These are phyloP conservation scores for Fusarium haematococcum DNA, from an alignment of 2,329 filamentous ascomycete genomes.

Conservation along the genomic window DNA sequence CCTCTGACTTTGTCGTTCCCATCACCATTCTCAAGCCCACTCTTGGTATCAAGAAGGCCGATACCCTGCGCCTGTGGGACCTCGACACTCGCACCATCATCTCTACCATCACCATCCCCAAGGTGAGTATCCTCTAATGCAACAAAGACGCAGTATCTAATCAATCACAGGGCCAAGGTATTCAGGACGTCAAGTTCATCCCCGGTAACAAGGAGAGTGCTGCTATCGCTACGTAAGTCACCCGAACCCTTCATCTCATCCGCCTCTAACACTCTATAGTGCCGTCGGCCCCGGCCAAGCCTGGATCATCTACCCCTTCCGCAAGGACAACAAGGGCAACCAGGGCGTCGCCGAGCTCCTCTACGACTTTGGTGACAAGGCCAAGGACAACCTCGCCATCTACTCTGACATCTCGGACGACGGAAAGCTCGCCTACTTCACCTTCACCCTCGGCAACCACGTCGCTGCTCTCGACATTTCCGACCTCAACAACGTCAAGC, in stretches of 20 bases:
- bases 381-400: conserved; percentile 67
- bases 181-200: conserved; percentile 75
- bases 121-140: conserved; percentile 50
- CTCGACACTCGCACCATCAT: conserved; percentile 65
- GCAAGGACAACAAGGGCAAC: conserved; percentile 64
- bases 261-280: conserved; percentile 22
- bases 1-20: conserved; percentile 73
- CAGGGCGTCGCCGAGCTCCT: conserved; percentile 69
- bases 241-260: background rate
- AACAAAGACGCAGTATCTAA: background rate
- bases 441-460: conserved; percentile 71
- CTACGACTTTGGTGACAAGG: conserved; percentile 67
- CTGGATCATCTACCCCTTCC: conserved; percentile 74
- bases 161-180: conserved; percentile 61
- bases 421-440: conserved; percentile 69
- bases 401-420: conserved; percentile 71
- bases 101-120: conserved; percentile 70
- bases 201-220: conserved; percentile 69
- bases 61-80: conserved; percentile 71
- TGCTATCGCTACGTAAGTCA: conserved; percentile 64
- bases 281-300: conserved; percentile 70
- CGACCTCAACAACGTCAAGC: conserved; percentile 69
- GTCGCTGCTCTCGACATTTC: conserved; percentile 69
- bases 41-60: conserved; percentile 63
- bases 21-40: conserved; percentile 71